Conservation (phyloP, 768 basidiomycete genomes). For the Royoungia palumana region DNA sequence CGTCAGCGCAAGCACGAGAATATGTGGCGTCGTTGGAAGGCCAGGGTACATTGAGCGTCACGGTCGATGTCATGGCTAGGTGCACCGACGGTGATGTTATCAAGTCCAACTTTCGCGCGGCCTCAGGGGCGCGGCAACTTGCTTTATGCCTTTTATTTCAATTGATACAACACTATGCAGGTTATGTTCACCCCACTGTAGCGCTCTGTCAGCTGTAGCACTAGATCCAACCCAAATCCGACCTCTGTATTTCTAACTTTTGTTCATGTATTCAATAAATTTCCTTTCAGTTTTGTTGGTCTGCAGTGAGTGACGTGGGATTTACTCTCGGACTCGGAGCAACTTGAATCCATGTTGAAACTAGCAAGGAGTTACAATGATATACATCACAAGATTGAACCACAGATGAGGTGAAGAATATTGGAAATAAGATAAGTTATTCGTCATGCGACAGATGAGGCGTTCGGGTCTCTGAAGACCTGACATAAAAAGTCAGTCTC, state of each 20-base stretch:
- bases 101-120: background rate
- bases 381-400: slow-evolving; percentile 7
- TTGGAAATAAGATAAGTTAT: slow-evolving; percentile 21
- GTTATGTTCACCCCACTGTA: slow-evolving; percentile 8
- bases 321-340: too few species aligned
- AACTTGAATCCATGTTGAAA: background rate
- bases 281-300: background rate
- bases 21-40: slow-evolving; percentile 52
- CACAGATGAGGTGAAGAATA: slow-evolving; percentile 8
- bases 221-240: slow-evolving; percentile 8
- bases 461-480: slow-evolving; percentile 47
- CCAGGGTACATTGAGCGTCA: slow-evolving; percentile 20
- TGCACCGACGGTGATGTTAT: background rate
- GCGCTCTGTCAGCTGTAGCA: slow-evolving; percentile 16
- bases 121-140: background rate
- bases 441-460: slow-evolving; percentile 24
- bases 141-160: background rate
- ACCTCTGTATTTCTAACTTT: slow-evolving; percentile 18
- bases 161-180: background rate
- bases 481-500: slow-evolving; percentile 13
- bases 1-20: slow-evolving; percentile 56
- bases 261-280: slow-evolving; percentile 17
- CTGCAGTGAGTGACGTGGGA: too few species aligned
- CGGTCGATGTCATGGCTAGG: background rate
- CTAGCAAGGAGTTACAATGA: slow-evolving; percentile 6